Conservation (phyloP, 1,284 basidiomycete species). For the Ganoderma boninense region DNA sequence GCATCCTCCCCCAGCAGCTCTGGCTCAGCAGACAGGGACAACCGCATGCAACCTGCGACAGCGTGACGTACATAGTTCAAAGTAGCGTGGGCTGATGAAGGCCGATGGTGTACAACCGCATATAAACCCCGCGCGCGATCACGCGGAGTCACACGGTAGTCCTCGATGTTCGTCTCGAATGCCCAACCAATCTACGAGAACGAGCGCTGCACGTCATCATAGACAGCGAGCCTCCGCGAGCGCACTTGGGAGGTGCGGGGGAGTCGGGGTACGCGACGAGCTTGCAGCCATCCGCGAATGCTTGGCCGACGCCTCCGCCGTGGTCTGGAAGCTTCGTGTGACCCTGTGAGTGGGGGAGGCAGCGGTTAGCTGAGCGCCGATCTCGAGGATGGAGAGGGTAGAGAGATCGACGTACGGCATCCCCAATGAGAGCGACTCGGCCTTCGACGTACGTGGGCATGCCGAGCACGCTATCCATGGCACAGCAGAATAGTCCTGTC, state of each 20-base stretch:
- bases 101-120: too few species aligned
- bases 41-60: too few species aligned
- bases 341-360: constrained; percentile 12
- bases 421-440: constrained; percentile 40
- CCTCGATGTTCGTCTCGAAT: constrained; percentile 27
- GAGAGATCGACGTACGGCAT: constrained; percentile 36
- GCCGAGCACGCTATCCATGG: constrained; percentile 32
- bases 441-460: constrained; percentile 37
- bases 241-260: background rate
- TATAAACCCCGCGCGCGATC: too few species aligned
- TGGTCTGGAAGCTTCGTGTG: constrained; percentile 44
- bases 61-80: too few species aligned
- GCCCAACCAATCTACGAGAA: constrained; percentile 15
- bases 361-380: too few species aligned
- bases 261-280: constrained; percentile 18
- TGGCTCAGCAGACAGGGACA: too few species aligned
- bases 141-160: background rate
- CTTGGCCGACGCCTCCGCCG: constrained; percentile 49
- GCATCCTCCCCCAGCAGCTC: too few species aligned
- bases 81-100: too few species aligned
- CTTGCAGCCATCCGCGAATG: constrained; percentile 40
- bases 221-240: constrained; percentile 12
- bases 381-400: too few species aligned
- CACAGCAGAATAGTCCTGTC: constrained; percentile 28
- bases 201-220: constrained; percentile 24